Evolutionary conservation across 345 rosid species (phyloP).

Genomic region (Corymbia maculata): DNA sequence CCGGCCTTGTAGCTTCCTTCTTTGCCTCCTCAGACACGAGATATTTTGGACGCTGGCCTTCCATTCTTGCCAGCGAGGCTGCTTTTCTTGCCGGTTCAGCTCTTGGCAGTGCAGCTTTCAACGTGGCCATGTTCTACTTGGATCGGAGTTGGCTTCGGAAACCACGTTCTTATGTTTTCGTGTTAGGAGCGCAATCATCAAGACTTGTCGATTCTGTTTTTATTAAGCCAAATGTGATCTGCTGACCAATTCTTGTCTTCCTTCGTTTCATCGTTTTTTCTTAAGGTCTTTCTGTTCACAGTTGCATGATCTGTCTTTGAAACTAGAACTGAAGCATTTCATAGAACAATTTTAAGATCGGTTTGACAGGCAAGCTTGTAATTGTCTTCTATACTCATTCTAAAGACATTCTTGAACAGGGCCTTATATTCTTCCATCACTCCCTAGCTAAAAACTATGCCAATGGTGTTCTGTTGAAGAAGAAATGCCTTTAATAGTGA

Average conservation of each 20-base stretch:
- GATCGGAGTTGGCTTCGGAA: background rate
- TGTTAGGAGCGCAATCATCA: background rate
- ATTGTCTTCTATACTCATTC: background rate
- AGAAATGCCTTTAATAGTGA: background rate
- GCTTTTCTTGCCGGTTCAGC: conserved; percentile 2
- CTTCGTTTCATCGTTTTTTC: background rate
- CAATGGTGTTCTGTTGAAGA: background rate
- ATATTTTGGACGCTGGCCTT: background rate
- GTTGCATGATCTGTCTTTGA: background rate
- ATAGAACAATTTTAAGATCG: background rate
- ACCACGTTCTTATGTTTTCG: background rate
- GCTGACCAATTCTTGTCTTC: background rate
- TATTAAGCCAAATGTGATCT: background rate
- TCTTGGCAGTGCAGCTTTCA: background rate
- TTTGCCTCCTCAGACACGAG: conserved; percentile 1
- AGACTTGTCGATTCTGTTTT: background rate
- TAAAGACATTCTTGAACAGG: background rate
- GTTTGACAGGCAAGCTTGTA: background rate
- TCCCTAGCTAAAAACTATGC: background rate
- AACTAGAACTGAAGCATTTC: background rate
- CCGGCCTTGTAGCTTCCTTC: conserved; percentile 17
- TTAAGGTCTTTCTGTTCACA: background rate
- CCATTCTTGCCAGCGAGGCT: background rate
- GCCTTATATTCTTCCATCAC: background rate
- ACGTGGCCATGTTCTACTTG: conserved; percentile 3